Evolutionary conservation across 1,284 basidiomycete genomes (phyloP), one percentile per base, ranked within the genome.

Genomic region (Leccinum fuscescens): DNA sequence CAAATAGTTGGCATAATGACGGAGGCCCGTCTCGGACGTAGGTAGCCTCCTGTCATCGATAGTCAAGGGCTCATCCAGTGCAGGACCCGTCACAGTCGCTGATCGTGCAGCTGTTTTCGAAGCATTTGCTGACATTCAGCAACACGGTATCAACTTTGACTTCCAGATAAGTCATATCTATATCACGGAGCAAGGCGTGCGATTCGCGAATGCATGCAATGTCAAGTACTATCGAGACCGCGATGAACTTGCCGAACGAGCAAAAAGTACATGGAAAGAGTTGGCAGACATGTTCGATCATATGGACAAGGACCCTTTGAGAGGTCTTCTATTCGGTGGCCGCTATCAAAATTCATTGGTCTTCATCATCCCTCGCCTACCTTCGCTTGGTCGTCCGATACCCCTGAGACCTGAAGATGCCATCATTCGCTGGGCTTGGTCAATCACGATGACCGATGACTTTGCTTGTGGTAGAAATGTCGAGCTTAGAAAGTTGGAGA

Each of bases 21-120:
- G 37, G 82, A 83, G 62, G 67, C 78, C 14, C 67, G 73, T 6
- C 59, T 74, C 54, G 82, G 82, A 57, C 72, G 82, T 73, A 63
- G 42, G 71, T 70, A 27, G 15, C 11, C n/a, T 42, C 15, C 15
- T 29, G 3, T 24, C 9, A 50, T 39, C 6, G 39, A 39, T 49
- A 42, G 37, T 31, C 56, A 49, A 17, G 17, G n/a, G 22, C 62
- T 71, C 42, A 72, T 60, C 49, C 6, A 0, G n/a, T 54, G n/a
- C 51, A 76, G 74, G 71, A 31, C 54, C 50, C 1, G 39, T 71
- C 39, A 68, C 68, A n/a, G 54, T 31, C 22, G 64, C 69, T 11
- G 83, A 84, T 67, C 72, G 76, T n/a, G 55, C 68, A 6, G 69
- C 76, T 51, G 73, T 83, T 20, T 80, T 77, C 54, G 74, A 76